Base-by-base conservation (phyloP, 108 stramenopile species). In the Fragilariopsis cylindrus region DNA sequence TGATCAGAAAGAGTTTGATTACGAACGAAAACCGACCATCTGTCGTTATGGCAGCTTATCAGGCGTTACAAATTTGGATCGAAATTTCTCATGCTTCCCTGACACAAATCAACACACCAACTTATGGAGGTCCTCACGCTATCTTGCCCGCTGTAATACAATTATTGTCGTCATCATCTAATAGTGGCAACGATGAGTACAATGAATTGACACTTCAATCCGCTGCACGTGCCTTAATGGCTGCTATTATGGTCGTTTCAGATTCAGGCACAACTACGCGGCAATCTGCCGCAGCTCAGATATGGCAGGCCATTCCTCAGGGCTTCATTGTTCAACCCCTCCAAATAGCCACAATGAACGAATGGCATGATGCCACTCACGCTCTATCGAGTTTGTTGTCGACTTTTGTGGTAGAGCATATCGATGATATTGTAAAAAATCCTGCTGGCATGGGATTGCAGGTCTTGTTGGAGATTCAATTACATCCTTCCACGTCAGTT, bases 401-500 rank as follows among this genome's bases (percentile, higher is more conserved):
- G 8, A 84, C 82, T 9, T 62, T 88, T 46, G 84, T 85, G 19
- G 65, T 70, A 47, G 87, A 85, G 65, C 82, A 88, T 47, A 78
- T 85, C 47, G 84, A 85, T 13, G 71, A 73, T 40, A 56, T 88
- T 44, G 40, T 71, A 7, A 13, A 63, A 18, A 78, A 76, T 21
- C 78, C 77, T 4, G 83, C 82, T 13, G 84, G 60, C 7, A 81
- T 73, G n/a, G 55, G 83, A n/a, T 53, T 86, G 57, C 50, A 70
- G 19, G 13, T 89, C 13, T 74, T 89, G 57, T 57, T 89, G 70
- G 60, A 78, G 47, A 60, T 89, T 41, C 85, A 86, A 69, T 48
- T 70, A 1, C 85, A 86, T 70, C 87, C 83, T 12, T 67, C 56
- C 12, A 79, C 76, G 50, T 64, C 67, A n/a, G 84, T 76, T 5